Evolutionary conservation across 805 yeast species (phyloP), one percentile per base, ranked within the genome.

Genomic region (Barnettozyma populi): DNA sequence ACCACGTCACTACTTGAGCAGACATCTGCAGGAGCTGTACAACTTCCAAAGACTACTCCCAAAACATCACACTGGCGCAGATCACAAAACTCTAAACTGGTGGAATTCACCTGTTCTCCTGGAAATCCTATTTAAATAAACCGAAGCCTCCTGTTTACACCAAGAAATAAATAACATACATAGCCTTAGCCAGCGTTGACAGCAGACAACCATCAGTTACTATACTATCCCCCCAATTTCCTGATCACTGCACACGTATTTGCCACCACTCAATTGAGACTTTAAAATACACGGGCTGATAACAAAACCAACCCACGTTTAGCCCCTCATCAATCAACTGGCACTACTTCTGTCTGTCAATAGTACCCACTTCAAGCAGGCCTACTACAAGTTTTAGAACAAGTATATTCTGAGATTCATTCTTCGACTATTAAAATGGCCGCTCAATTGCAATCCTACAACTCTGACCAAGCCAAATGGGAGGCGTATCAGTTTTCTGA

Each of bases 401-500:
- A 41, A 19, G 29, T 41, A 9, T 20, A 29, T 25, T 41, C 43
- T 13, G 43, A 41, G 25, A 25, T 41, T 19, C 14, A 18, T 14
- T 20, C 16, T 8, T n/a, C 39, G 18, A 35, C 20, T 11, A 20
- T 21, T 29, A 27, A n/a, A 45, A 39, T 36, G 41, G 13, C 34
- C 4, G 9, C 43, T 42, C 27, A 19, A 32, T 35, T 41, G 46
- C 42, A 41, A 27, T 35, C 53, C 2, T 57, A 57, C 51, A 36
- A 24, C 14, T 36, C 50, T 9, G 56, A 49, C 2, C 45, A 46
- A 13, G 43, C 56, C 36, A 79, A 72, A 57, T 78, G 83, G 83
- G 77, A 74, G 45, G 86, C 86, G 1, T 81, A 79, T 61, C 82
- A 79, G 57, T 79, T 78, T 61, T 70, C 75, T 50, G 88, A 82